A percentile compares a stretch with the other conserved stretches of the same genome.
These are phyloP conservation scores for Fusarium pseudograminearum DNA, from an alignment of 2,329 filamentous ascomycete species.

Conservation along the genomic window DNA sequence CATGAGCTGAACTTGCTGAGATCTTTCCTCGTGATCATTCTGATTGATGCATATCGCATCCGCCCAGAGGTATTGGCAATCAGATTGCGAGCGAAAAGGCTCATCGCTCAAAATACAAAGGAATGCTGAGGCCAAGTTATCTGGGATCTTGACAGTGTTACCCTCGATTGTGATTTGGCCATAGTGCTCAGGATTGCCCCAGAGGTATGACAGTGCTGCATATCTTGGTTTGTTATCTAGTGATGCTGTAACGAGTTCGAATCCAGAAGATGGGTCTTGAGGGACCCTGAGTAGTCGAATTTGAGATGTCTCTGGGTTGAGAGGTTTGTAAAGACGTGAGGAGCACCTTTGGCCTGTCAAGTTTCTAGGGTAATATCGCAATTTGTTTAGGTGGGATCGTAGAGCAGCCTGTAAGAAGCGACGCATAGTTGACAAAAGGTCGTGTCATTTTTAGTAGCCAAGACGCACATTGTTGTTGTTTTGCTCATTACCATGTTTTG, in stretches of 20 bases:
- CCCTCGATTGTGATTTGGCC: conserved; percentile 7
- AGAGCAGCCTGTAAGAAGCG: neutral
- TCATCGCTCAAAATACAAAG: neutral
- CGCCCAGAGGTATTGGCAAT: neutral
- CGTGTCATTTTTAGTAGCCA: neutral
- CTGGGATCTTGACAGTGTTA: conserved; percentile 1
- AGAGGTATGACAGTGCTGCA: conserved; percentile 21
- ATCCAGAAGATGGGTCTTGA: neutral
- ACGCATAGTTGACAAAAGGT: neutral
- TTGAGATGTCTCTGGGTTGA: neutral
- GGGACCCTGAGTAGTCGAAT: conserved; percentile 13
- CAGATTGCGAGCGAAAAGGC: neutral
- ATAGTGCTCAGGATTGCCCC: neutral
- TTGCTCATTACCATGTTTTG: neutral
- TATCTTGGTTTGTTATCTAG: conserved; percentile 13
- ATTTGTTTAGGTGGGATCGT: neutral
- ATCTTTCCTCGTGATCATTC: conserved; percentile 4
- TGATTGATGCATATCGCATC: conserved; percentile 17
- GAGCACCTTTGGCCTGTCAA: neutral
- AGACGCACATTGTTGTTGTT: neutral
- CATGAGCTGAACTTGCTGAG: conserved; percentile 22
- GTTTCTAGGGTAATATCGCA: neutral
- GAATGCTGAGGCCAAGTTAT: conserved; percentile 16
- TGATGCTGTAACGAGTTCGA: conserved; percentile 12
- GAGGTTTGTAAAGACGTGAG: conserved; percentile 14